Percentiles rank a stretch among this genome's conserved stretches.
Conservation (phyloP, 768 basidiomycete genomes). For the Suillus cothurnatus region DNA sequence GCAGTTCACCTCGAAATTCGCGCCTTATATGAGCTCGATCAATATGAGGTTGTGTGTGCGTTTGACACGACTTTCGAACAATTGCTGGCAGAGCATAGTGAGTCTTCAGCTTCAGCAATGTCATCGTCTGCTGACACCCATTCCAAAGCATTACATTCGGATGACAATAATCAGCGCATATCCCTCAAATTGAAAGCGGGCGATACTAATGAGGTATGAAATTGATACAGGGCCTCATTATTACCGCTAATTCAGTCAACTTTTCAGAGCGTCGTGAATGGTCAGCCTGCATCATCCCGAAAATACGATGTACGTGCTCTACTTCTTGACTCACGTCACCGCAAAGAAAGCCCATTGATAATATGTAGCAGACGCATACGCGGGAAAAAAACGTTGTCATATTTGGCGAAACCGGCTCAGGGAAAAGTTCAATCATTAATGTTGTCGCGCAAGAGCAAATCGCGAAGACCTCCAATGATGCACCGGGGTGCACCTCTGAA, state of each 20-base stretch:
- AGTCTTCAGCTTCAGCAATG: neutral
- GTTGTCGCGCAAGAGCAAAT: slow-evolving; percentile 16
- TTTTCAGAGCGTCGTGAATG: neutral
- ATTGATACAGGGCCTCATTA: neutral
- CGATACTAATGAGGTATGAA: neutral
- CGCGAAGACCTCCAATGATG: slow-evolving; percentile 15
- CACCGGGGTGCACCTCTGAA: slow-evolving; percentile 19
- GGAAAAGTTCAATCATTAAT: slow-evolving; percentile 32
- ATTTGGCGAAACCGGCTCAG: slow-evolving; percentile 25
- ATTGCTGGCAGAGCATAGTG: neutral
- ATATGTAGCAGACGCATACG: neutral
- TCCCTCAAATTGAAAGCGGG: neutral
- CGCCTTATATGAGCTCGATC: neutral
- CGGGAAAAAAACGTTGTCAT: slow-evolving; percentile 19
- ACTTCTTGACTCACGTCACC: neutral
- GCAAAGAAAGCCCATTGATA: neutral
- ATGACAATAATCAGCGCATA: too few species aligned
- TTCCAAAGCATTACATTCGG: neutral
- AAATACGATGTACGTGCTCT: neutral
- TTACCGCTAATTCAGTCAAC: neutral
- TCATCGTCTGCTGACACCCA: neutral
- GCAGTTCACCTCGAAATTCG: neutral
- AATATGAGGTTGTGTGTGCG: neutral
- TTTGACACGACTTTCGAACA: neutral
- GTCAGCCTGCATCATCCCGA: neutral